phyloP scores from a whole-genome alignment of 2,329 filamentous ascomycete species.

The Trichoderma aggressivum region DNA sequence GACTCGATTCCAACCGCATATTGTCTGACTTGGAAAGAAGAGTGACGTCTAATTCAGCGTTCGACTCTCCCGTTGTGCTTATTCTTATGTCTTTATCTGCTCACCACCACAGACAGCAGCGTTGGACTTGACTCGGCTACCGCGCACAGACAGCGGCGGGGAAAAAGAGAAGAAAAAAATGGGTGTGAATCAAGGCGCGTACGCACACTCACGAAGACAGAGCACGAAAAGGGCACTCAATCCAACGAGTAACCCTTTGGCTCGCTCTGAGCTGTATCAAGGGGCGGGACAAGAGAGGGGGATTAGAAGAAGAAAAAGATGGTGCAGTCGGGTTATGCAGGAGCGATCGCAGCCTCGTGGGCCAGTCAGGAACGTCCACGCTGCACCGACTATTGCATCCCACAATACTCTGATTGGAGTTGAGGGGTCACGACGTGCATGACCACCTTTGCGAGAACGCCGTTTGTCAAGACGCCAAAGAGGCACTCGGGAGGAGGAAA shows the following conservation, averaged over 20 bases:
- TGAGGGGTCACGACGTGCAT: slow-evolving; percentile 20
- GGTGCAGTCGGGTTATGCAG: slow-evolving; percentile 20
- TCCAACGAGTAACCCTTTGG: neutral
- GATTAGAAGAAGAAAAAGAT: neutral
- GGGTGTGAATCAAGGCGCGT: neutral
- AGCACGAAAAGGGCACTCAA: slow-evolving; percentile 2
- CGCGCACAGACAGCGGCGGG: neutral
- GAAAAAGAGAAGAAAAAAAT: neutral
- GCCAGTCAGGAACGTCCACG: slow-evolving; percentile 27
- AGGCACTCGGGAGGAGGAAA: neutral
- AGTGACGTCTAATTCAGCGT: neutral
- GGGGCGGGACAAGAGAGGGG: neutral
- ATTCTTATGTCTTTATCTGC: neutral
- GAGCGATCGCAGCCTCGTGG: slow-evolving; percentile 20
- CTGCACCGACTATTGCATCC: slow-evolving; percentile 24
- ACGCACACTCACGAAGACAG: neutral
- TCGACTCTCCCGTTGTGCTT: neutral
- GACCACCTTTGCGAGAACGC: slow-evolving; percentile 16
- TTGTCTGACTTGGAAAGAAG: neutral
- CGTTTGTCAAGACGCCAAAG: neutral
- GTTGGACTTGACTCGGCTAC: slow-evolving; percentile 12
- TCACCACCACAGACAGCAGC: neutral
- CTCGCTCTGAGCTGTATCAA: neutral
- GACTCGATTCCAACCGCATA: slow-evolving; percentile 33
- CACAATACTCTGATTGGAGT: slow-evolving; percentile 22